A percentile compares a stretch with the other conserved stretches of the same genome.
These are phyloP conservation scores for Nissolia schottii DNA, from an alignment of 306 rosid genomes.

Conservation along the genomic window DNA sequence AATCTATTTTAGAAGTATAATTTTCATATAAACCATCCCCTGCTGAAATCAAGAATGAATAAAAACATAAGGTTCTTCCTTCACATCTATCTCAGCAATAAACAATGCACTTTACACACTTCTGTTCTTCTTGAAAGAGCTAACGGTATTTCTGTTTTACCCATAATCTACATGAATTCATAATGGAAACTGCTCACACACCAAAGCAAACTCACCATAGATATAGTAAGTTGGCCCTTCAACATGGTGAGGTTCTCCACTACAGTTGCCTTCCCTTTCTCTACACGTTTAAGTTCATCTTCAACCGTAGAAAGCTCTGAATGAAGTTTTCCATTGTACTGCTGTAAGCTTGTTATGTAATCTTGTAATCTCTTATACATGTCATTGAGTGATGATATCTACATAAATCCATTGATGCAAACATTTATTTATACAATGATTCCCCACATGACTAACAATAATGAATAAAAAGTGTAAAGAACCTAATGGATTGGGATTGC, in stretches of 20 bases:
- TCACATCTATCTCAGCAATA: background rate
- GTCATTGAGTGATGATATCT: slow-evolving; percentile 88
- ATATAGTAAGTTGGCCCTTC: slow-evolving; percentile 79
- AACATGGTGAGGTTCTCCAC: slow-evolving; percentile 71
- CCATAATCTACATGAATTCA: background rate
- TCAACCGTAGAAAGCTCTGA: slow-evolving; percentile 86
- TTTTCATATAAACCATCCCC: background rate
- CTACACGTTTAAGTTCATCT: slow-evolving; percentile 79
- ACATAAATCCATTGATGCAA: slow-evolving; percentile 29
- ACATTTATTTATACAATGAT: background rate
- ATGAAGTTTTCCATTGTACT: slow-evolving; percentile 92
- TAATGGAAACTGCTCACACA: background rate
- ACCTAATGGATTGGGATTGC: background rate
- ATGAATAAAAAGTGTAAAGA: background rate
- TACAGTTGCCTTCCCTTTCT: slow-evolving; percentile 77
- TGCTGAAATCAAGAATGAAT: background rate
- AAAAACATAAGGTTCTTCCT: background rate
- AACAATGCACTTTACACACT: background rate
- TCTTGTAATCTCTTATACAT: slow-evolving; percentile 95
- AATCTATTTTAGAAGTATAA: background rate
- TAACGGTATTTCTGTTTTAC: background rate
- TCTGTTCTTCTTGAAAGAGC: background rate
- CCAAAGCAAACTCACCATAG: slow-evolving; percentile 59
- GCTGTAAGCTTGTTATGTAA: slow-evolving; percentile 89
- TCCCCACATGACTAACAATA: background rate